Percentiles rank a stretch among this genome's conserved stretches.
Evolutionary conservation across 768 basidiomycete genomes (phyloP).

Genomic region (Hygrocybe punicea): DNA sequence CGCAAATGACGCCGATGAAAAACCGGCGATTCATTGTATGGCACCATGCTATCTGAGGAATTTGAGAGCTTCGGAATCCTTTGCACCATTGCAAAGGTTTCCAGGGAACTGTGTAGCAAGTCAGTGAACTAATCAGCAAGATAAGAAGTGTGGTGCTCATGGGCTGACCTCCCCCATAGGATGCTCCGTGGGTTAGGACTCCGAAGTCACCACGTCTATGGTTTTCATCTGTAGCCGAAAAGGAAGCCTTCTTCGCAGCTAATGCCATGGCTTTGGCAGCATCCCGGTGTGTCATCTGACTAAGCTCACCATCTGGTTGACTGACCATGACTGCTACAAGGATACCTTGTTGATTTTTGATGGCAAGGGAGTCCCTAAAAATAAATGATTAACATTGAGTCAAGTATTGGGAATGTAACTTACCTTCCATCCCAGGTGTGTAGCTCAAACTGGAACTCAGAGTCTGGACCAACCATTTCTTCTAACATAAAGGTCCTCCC

Average conservation of each 20-base stretch:
- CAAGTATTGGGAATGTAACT: not conserved
- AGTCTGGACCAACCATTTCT: not conserved
- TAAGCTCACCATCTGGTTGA: constrained; percentile 11
- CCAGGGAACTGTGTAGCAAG: constrained; percentile 1
- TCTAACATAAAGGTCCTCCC: not conserved
- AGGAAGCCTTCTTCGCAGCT: constrained; percentile 6
- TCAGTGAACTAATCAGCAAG: no score
- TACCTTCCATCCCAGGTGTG: constrained; percentile 6
- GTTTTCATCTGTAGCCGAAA: constrained; percentile 1
- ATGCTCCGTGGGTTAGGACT: constrained; percentile 20
- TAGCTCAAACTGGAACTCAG: not conserved
- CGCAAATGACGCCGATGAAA: constrained; percentile 15
- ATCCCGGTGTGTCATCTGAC: not conserved
- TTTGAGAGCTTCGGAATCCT: not conserved
- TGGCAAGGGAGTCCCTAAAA: not conserved
- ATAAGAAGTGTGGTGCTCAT: not conserved
- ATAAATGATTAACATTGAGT: not conserved
- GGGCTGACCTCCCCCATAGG: constrained; percentile 29
- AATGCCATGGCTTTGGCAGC: not conserved
- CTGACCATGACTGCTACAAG: constrained; percentile 11
- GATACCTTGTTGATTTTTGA: constrained; percentile 6
- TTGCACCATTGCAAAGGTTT: constrained; percentile 5
- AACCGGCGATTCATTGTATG: constrained; percentile 19
- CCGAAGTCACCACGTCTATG: constrained; percentile 22
- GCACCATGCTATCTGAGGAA: constrained; percentile 1